phyloP scores from a whole-genome alignment of 208 protist genomes.

The Leishmania major region DNA sequence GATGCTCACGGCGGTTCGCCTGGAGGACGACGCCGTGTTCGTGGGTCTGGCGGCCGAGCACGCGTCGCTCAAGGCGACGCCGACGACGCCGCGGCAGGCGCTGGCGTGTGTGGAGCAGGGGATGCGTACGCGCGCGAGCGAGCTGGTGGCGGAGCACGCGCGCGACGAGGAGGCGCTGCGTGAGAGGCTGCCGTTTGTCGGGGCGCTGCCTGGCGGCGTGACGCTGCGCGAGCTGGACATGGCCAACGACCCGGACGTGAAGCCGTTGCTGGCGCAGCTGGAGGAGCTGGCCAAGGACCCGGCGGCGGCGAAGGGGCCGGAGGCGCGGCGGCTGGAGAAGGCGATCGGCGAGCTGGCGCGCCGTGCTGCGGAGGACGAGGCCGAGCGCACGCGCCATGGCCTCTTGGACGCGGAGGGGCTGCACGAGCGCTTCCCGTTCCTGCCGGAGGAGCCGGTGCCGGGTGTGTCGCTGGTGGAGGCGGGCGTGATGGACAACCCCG shows the following conservation, averaged over 20 bases:
- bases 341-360: slow-evolving; percentile 36
- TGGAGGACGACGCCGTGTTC: slow-evolving; percentile 3
- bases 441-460: slow-evolving; percentile 46
- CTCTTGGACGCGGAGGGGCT: slow-evolving; percentile 37
- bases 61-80: neutral
- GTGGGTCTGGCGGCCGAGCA: neutral
- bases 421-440: slow-evolving; percentile 42
- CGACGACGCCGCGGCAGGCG: neutral
- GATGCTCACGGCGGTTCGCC: neutral
- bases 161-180: slow-evolving; percentile 35
- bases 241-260: slow-evolving; percentile 28
- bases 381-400: slow-evolving; percentile 14
- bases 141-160: slow-evolving; percentile 9
- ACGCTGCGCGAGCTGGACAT: slow-evolving; percentile 42
- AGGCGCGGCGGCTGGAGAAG: slow-evolving; percentile 48
- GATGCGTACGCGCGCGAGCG: slow-evolving; percentile 24
- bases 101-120: slow-evolving; percentile 23
- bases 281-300: slow-evolving; percentile 39
- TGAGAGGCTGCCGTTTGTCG: slow-evolving; percentile 33
- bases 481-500: slow-evolving; percentile 40
- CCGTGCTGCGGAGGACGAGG: slow-evolving; percentile 49
- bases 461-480: slow-evolving; percentile 43
- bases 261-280: slow-evolving; percentile 35
- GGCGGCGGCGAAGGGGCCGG: slow-evolving; percentile 19
- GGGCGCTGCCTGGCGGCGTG: slow-evolving; percentile 28